A percentile compares a stretch with the other conserved stretches of the same genome.
phyloP scores from a whole-genome alignment of 2,329 filamentous ascomycete genomes.

The Cladosporium sp. region DNA sequence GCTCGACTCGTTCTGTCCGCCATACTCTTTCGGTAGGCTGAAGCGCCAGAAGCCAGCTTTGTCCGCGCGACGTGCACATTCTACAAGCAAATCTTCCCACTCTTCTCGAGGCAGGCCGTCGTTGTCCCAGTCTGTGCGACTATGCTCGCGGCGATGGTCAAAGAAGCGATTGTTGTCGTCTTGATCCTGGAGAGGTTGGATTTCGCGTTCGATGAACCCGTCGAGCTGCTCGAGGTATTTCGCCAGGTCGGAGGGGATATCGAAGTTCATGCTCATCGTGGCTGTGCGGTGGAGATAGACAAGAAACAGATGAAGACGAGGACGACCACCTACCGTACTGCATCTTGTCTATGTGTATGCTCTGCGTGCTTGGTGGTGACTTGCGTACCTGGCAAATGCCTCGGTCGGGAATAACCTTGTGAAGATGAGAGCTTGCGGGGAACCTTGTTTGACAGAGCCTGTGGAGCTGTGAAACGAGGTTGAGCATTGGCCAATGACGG shows the following conservation, averaged over 20 bases:
- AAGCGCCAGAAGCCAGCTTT: constrained; percentile 62
- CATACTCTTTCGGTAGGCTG: constrained; percentile 57
- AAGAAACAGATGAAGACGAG: background rate
- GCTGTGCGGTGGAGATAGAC: background rate
- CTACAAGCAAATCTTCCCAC: constrained; percentile 57
- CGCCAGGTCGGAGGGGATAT: constrained; percentile 54
- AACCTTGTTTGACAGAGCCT: background rate
- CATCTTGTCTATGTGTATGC: background rate
- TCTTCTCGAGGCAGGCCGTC: constrained; percentile 58
- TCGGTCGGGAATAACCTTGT: constrained; percentile 7
- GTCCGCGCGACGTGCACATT: constrained; percentile 56
- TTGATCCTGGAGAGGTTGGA: constrained; percentile 55
- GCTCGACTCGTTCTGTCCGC: constrained; percentile 49
- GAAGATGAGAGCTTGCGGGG: background rate
- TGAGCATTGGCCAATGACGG: constrained; percentile 10
- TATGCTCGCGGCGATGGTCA: constrained; percentile 63
- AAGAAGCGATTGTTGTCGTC: constrained; percentile 66
- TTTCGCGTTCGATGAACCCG: constrained; percentile 57
- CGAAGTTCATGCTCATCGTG: constrained; percentile 52
- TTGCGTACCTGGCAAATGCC: background rate
- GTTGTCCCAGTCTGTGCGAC: constrained; percentile 62
- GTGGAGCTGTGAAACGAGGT: background rate
- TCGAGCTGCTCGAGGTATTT: constrained; percentile 54
- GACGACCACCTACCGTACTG: background rate
- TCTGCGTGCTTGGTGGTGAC: background rate